These are phyloP conservation scores for Tetracladium setigerum DNA, from an alignment of 495 filamentous ascomycete species.

Conservation along the genomic window DNA sequence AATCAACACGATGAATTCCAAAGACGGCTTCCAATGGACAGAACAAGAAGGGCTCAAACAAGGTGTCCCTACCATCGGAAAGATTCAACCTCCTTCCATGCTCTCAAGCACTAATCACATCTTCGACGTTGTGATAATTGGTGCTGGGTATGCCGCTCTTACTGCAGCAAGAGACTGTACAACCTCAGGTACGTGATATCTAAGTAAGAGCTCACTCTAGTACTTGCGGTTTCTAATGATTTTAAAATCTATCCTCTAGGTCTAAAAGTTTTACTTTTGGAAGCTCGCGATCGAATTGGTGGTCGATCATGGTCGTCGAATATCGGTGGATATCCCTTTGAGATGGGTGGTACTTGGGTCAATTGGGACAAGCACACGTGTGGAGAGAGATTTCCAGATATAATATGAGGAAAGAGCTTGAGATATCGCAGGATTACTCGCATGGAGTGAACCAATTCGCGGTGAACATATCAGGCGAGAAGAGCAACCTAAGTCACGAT, in stretches of 20 bases:
- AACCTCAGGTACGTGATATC: constrained; percentile 5
- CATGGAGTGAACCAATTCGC: neutral
- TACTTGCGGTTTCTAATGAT: no score
- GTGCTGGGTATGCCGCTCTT: constrained; percentile 26
- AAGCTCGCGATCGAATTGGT: constrained; percentile 31
- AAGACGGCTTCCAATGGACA: no score
- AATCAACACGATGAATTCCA: no score
- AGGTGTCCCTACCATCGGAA: no score
- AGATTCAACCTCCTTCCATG: no score
- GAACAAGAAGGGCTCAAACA: no score
- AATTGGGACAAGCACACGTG: constrained; percentile 12
- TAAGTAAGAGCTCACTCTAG: no score
- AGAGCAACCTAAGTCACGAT: neutral
- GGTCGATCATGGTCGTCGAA: constrained; percentile 27
- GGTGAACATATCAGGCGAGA: neutral
- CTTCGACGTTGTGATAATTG: constrained; percentile 28
- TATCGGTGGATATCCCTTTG: constrained; percentile 18
- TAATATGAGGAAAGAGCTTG: constrained; percentile 9
- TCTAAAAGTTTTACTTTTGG: constrained; percentile 25
- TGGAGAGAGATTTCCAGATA: constrained; percentile 20
- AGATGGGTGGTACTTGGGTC: constrained; percentile 33
- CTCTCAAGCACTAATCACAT: no score
- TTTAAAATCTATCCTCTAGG: no score
- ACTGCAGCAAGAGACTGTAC: constrained; percentile 23
- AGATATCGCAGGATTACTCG: neutral